Conservation (phyloP, 805 yeast genomes). For the Danielia reshetovae region DNA sequence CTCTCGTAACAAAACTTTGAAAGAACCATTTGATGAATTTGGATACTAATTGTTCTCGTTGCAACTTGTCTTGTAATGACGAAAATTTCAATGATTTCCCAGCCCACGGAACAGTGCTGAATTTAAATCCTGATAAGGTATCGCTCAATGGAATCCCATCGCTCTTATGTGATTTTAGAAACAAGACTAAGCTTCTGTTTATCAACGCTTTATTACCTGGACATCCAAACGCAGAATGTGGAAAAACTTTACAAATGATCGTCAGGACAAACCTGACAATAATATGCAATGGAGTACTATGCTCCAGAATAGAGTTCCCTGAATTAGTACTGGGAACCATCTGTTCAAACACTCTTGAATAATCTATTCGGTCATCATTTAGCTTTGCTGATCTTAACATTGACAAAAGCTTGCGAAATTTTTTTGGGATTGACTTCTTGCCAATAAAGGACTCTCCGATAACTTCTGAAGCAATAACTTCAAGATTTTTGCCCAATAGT, state of each 20-base stretch:
- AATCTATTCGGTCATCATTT: conserved; percentile 33
- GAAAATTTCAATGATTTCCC: conserved; percentile 24
- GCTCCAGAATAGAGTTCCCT: conserved; percentile 23
- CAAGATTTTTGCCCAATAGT: not conserved
- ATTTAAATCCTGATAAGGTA: conserved; percentile 31
- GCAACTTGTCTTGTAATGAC: conserved; percentile 40
- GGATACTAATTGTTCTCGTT: conserved; percentile 33
- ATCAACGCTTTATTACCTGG: conserved; percentile 43
- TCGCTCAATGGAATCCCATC: conserved; percentile 31
- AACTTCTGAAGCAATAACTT: not conserved
- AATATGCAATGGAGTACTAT: conserved; percentile 23
- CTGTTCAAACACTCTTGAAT: conserved; percentile 32
- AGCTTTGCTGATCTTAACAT: conserved; percentile 13
- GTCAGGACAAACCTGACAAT: conserved; percentile 43
- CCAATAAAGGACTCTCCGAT: not conserved
- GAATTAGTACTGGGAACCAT: conserved; percentile 20
- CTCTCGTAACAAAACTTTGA: conserved; percentile 36
- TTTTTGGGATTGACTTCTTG: conserved; percentile 4
- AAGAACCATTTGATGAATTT: conserved; percentile 60
- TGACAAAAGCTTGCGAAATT: conserved; percentile 9
- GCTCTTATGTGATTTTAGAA: conserved; percentile 35
- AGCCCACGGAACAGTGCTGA: conserved; percentile 55
- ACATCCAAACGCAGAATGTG: conserved; percentile 51
- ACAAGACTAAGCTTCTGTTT: conserved; percentile 28
- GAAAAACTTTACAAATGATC: conserved; percentile 47